Evolutionary conservation across 2,329 filamentous ascomycete genomes (phyloP), one percentile per base, ranked within the genome.

Genomic region (Colletotrichum shisoi): DNA sequence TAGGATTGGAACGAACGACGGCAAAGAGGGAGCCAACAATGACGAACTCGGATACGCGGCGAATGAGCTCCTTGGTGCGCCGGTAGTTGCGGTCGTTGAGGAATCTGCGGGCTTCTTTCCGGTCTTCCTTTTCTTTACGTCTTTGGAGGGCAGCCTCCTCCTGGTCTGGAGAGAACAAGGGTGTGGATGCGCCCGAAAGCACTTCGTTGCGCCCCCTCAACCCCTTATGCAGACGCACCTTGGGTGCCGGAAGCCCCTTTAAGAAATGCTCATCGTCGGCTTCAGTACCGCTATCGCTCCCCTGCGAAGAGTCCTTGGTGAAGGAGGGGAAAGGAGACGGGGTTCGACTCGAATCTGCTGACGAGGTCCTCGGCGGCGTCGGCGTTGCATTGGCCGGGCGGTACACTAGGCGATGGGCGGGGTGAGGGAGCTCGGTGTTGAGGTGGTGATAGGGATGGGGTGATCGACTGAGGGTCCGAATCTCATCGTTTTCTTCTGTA

Each of bases 261-360:
- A 97, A 82, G 71, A 94, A 89, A 70, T 94, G 91, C 77, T 98
- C 94, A 79, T 98, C 94, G 73, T 97, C 94, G 45, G 94, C 94
- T 76, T 98, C 94, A 19, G 94, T 96, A 27, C 94, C 94, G 76
- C 93, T 97, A 72, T 97, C 94, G 76, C 92, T 97, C 12, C 86
- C 87, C 2, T 88, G 84, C 1, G 84, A 83, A 4, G 86, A 87
- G 58, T 86, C 84, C 70, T 82, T 83, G 65, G 80, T 76, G 69
- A 81, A 78, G 51, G 73, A 69, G 8, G 76, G 73, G 42, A 74
- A 71, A 3, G 72, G 67, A 31, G 72, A 71, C 12, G 63, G 67
- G 6, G 71, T 67, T 34, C 70, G 64, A 56, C 58, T 69, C 69
- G 64, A 73, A 71, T 67, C 71, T 54, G 68, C 72, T 69, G 62